Conservation (phyloP, 495 filamentous ascomycete genomes). For the Penicillium verhagenii region DNA sequence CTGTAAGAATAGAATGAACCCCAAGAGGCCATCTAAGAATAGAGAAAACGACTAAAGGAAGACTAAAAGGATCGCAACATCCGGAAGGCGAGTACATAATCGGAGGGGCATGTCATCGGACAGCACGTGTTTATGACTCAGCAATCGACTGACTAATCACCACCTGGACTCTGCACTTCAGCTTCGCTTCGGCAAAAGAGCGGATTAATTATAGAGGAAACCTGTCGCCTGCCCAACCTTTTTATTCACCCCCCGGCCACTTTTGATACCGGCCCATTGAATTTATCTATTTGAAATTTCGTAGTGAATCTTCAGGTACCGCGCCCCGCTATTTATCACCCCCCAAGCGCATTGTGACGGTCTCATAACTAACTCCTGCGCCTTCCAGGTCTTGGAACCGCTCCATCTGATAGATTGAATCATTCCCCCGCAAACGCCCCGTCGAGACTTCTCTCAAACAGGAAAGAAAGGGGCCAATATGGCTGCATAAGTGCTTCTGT, state of each 20-base stretch:
- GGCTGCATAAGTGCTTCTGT: slow-evolving; percentile 35
- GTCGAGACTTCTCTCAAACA: slow-evolving; percentile 1
- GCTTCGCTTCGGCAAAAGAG: slow-evolving; percentile 22
- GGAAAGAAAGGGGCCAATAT: slow-evolving; percentile 29
- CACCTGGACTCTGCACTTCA: slow-evolving; percentile 13
- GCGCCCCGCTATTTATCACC: not conserved
- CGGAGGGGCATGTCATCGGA: slow-evolving; percentile 19
- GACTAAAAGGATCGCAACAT: not conserved
- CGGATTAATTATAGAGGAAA: slow-evolving; percentile 8
- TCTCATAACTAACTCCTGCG: slow-evolving; percentile 8
- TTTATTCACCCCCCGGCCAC: not conserved
- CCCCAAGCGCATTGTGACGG: slow-evolving; percentile 9
- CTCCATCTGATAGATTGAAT: slow-evolving; percentile 7
- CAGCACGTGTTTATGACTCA: slow-evolving; percentile 22
- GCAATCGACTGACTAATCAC: slow-evolving; percentile 7
- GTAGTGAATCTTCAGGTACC: slow-evolving; percentile 4
- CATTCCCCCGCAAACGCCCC: not conserved
- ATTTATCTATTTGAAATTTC: not conserved
- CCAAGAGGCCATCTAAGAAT: slow-evolving; percentile 25
- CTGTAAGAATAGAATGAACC: slow-evolving; percentile 14
- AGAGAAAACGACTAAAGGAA: slow-evolving; percentile 11
- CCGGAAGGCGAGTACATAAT: not conserved
- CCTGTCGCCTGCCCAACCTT: slow-evolving; percentile 3
- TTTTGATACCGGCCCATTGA: not conserved
- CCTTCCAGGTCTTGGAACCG: slow-evolving; percentile 6